Evolutionary conservation across 2,329 filamentous ascomycete genomes (phyloP), one percentile per base, ranked within the genome.

Genomic region (Fusarium subglutinans): DNA sequence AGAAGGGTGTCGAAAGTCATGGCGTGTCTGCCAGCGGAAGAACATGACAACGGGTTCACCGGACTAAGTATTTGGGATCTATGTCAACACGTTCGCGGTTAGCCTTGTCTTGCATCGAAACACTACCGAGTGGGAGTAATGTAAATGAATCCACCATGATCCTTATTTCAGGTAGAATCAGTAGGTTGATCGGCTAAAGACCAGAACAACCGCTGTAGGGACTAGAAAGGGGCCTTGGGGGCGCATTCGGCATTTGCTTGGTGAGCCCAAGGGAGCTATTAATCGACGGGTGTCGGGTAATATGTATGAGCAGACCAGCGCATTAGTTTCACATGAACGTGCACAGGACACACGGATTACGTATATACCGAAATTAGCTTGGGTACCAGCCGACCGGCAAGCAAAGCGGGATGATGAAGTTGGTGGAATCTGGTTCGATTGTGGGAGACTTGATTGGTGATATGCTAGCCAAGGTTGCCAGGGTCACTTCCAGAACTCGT

Each of bases 401-500:
- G 63, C 58, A 59, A 28, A 69, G 69, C 72, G 72, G 72, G 72
- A 73, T 73, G 72, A 74, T 75, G 69, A 63, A 70, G 47, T 24
- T 63, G 69, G 48, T 63, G 64, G 62, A 48, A 66, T 55, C 44
- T 64, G 63, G 64, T 50, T 58, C 35, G 30, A 33, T n/a, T 40
- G 40, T 22, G 20, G 24, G 33, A 13, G 17, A 20, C 45, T 26
- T 68, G 45, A 78, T 77, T 78, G 75, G 77, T 51, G 63, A 54
- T 35, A 54, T 35, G 37, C 48, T 53, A 41, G 45, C 38, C 50
- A 53, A 53, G 68, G 72, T 57, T 75, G 70, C 67, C 58, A 73
- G 74, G 77, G 45, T 69, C 50, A 67, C 54, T 78, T 79, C 76
- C 76, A 74, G 76, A 79, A 79, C 48, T 64, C 67, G 68, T 73